phyloP scores from a whole-genome alignment of 805 yeast species.

The Phaffomyces opuntiae region DNA sequence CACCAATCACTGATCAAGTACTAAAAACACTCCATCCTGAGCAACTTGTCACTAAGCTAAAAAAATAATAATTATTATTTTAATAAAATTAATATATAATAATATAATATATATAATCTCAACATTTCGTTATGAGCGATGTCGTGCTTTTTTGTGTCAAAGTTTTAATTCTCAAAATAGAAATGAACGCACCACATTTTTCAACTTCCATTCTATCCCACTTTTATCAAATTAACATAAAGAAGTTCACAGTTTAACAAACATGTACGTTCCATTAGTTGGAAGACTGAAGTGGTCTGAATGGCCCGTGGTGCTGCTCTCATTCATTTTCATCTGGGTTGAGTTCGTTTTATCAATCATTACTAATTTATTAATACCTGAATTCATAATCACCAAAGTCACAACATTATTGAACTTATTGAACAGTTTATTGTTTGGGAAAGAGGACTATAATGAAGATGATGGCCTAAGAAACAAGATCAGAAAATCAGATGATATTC shows the following conservation, averaged over 20 bases:
- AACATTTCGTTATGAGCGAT: too few species aligned
- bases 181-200: too few species aligned
- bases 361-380: conserved; percentile 38
- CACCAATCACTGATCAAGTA: too few species aligned
- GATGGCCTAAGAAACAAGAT: conserved; percentile 27
- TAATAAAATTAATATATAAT: too few species aligned
- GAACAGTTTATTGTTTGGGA: conserved; percentile 1
- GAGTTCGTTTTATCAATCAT: conserved; percentile 41
- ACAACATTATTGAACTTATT: conserved; percentile 19
- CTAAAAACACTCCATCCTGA: too few species aligned
- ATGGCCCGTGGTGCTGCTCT: conserved; percentile 40
- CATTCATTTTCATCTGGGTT: conserved; percentile 40
- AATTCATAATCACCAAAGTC: conserved; percentile 29
- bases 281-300: conserved; percentile 42
- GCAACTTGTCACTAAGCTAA: too few species aligned
- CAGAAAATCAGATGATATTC: conserved; percentile 45
- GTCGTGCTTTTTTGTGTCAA: neutral
- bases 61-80: too few species aligned
- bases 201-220: neutral
- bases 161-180: neutral
- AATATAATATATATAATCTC: too few species aligned
- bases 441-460: conserved; percentile 11
- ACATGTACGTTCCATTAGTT: conserved; percentile 30
- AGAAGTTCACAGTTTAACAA: neutral
- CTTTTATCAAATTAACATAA: neutral